These are phyloP conservation scores for Globisporangium sylvaticum DNA, from an alignment of 352 stramenopile species.

Conservation along the genomic window DNA sequence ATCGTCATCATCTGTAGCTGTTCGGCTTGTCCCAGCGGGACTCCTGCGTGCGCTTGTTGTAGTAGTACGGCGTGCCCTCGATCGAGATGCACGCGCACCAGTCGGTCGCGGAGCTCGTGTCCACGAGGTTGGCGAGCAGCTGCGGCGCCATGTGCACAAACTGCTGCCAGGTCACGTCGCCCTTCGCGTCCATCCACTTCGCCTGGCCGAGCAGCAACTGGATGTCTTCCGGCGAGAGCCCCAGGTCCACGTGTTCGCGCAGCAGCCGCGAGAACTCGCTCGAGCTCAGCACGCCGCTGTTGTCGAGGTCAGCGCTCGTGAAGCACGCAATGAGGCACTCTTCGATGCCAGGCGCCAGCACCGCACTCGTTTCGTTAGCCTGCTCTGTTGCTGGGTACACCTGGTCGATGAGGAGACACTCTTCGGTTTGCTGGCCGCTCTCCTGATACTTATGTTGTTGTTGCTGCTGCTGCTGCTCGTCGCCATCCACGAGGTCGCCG, in stretches of 20 bases:
- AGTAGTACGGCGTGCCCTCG: slow-evolving; percentile 25
- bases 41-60: slow-evolving; percentile 31
- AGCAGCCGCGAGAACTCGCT: slow-evolving; percentile 22
- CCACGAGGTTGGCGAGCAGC: slow-evolving; percentile 19
- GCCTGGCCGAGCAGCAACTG: slow-evolving; percentile 14
- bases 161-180: slow-evolving; percentile 21
- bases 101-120: slow-evolving; percentile 14
- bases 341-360: slow-evolving; percentile 17
- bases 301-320: slow-evolving; percentile 20
- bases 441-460: neutral
- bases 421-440: slow-evolving; percentile 4
- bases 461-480: neutral
- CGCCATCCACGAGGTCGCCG: neutral
- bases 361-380: neutral
- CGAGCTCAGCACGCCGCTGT: slow-evolving; percentile 21
- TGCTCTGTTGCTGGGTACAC: neutral
- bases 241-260: slow-evolving; percentile 17
- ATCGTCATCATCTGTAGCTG: neutral
- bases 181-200: slow-evolving; percentile 11
- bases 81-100: slow-evolving; percentile 20
- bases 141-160: slow-evolving; percentile 23
- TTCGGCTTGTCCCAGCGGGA: slow-evolving; percentile 16
- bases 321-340: slow-evolving; percentile 22
- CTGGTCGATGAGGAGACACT: neutral
- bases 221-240: slow-evolving; percentile 20